These are phyloP conservation scores for Penicillium crustosum DNA, from an alignment of 2,329 filamentous ascomycete species.

Conservation along the genomic window DNA sequence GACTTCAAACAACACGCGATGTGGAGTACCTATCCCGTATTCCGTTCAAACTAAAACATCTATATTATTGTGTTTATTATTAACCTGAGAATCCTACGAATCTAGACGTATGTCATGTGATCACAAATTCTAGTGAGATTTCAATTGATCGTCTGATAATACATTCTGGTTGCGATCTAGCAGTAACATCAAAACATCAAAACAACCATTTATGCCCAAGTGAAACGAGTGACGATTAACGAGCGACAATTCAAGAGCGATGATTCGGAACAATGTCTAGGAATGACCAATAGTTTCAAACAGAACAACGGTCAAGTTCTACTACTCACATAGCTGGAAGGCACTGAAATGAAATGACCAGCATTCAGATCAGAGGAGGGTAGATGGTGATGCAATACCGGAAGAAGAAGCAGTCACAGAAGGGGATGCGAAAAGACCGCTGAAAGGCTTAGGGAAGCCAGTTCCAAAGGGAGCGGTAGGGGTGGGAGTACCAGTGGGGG, in stretches of 20 bases:
- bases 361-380: background rate
- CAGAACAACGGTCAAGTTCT: too few relatives aligned
- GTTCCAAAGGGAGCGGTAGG: constrained; percentile 8
- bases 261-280: background rate
- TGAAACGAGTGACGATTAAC: background rate
- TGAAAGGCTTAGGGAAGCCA: background rate
- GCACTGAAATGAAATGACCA: background rate
- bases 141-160: background rate
- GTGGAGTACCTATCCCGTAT: background rate
- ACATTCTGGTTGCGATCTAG: background rate
- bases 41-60: too few relatives aligned
- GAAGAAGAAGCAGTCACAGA: background rate
- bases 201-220: background rate
- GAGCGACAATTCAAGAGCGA: background rate
- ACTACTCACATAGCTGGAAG: background rate
- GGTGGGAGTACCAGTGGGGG: constrained; percentile 12
- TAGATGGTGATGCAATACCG: background rate
- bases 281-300: background rate
- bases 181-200: background rate
- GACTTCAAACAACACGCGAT: background rate
- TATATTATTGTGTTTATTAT: background rate
- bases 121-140: background rate
- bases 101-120: background rate
- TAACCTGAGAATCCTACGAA: too few relatives aligned
- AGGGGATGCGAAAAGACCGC: background rate